Evolutionary conservation across 768 basidiomycete species (phyloP).

Genomic region (Boletus eberwhitei): DNA sequence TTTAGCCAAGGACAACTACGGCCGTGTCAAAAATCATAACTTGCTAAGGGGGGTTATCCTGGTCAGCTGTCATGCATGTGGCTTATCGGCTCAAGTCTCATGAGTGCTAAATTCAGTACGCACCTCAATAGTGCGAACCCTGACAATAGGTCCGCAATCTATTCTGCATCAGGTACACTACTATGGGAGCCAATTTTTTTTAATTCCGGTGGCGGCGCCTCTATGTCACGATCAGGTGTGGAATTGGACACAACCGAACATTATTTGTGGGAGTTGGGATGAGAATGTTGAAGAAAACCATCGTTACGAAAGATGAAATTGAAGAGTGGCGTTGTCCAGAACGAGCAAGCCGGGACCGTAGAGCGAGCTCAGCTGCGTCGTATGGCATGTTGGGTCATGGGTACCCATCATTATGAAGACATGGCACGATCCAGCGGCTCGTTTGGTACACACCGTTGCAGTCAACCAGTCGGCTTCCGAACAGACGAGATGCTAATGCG

Average conservation of each 20-base stretch:
- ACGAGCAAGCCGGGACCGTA: neutral
- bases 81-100: conserved; percentile 17
- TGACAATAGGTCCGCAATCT: conserved; percentile 13
- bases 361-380: neutral
- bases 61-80: conserved; percentile 24
- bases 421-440: neutral
- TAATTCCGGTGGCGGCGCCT: conserved; percentile 11
- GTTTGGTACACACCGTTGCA: neutral
- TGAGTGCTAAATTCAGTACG: conserved; percentile 12
- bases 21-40: conserved; percentile 8
- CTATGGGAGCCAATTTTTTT: conserved; percentile 6
- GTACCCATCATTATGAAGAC: neutral
- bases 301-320: neutral
- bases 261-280: neutral
- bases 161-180: conserved; percentile 15
- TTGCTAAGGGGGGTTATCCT: conserved; percentile 22
- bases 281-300: neutral
- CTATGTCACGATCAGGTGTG: neutral
- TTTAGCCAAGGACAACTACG: neutral
- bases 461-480: neutral
- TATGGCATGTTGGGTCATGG: neutral
- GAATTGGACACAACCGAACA: conserved; percentile 8
- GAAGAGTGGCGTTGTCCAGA: neutral
- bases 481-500: neutral
- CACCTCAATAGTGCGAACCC: conserved; percentile 14